Evolutionary conservation across 305 asterid species (phyloP).

Genomic region (Fraxinus floribunda): DNA sequence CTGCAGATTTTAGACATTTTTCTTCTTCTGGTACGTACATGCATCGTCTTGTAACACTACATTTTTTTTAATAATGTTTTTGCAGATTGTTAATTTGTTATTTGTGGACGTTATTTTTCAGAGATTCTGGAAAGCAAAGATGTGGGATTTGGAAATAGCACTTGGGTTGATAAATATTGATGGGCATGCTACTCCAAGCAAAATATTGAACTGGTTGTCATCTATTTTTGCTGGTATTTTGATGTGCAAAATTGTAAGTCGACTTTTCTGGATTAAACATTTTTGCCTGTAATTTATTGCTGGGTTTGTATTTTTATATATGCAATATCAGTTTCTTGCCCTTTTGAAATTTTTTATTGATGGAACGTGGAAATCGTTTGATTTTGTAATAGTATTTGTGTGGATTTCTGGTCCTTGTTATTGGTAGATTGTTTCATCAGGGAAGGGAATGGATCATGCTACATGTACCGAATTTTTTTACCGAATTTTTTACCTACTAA

Average conservation of each 20-base stretch:
- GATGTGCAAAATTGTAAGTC: conserved; percentile 85
- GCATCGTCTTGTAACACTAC: neutral
- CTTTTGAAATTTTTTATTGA: neutral
- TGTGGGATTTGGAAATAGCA: conserved; percentile 33
- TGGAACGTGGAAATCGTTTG: neutral
- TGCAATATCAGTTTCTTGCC: neutral
- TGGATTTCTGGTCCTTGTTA: neutral
- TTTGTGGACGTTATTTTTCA: conserved; percentile 5
- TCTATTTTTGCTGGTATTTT: conserved; percentile 66
- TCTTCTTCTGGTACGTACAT: neutral
- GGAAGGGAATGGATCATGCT: neutral
- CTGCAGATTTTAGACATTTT: neutral
- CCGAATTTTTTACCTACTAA: no score
- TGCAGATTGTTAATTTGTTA: neutral
- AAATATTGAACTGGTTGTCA: conserved; percentile 59
- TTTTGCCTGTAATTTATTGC: neutral
- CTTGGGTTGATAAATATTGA: conserved; percentile 39
- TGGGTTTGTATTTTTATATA: conserved; percentile 1
- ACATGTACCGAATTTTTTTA: no score
- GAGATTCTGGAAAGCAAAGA: conserved; percentile 9
- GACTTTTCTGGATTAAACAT: neutral
- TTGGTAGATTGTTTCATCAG: conserved; percentile 1
- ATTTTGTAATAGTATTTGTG: conserved; percentile 13
- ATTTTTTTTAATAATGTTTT: neutral
- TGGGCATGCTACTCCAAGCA: conserved; percentile 47